Evolutionary conservation across 139 green algal species (phyloP).

Genomic region (Closterium sp.): DNA sequence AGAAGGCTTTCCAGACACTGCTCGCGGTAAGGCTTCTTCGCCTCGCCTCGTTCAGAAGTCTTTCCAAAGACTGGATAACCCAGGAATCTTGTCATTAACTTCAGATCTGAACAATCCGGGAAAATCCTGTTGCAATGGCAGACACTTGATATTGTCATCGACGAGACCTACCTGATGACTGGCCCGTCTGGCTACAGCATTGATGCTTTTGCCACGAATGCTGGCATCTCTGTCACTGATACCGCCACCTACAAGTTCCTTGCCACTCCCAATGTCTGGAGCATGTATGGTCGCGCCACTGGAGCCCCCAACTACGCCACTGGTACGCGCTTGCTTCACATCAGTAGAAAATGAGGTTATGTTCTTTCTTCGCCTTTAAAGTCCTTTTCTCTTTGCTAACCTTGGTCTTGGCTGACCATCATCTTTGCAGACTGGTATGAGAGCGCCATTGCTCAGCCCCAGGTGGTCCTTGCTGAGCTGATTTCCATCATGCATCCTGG

Average conservation of each 20-base stretch:
- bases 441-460: conserved; percentile 9
- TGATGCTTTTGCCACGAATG: background rate
- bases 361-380: too few species aligned
- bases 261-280: conserved; percentile 4
- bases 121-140: background rate
- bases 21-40: background rate
- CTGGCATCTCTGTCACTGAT: background rate
- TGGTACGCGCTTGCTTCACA: too few species aligned
- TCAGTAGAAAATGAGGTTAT: too few species aligned
- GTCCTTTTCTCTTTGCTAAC: background rate
- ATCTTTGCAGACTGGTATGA: conserved; percentile 31
- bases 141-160: conserved; percentile 16
- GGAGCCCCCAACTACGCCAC: background rate
- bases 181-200: conserved; percentile 17
- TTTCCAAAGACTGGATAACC: background rate
- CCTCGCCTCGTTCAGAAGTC: background rate
- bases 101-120: background rate
- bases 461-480: conserved; percentile 30
- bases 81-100: too few species aligned
- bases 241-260: conserved; percentile 13
- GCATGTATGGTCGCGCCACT: background rate
- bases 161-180: conserved; percentile 11
- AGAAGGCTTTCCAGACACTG: background rate
- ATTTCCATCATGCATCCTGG: background rate
- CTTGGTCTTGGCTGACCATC: background rate